Base-by-base conservation (phyloP, 1,139 yeast species). In the Pichia sp. region DNA sequence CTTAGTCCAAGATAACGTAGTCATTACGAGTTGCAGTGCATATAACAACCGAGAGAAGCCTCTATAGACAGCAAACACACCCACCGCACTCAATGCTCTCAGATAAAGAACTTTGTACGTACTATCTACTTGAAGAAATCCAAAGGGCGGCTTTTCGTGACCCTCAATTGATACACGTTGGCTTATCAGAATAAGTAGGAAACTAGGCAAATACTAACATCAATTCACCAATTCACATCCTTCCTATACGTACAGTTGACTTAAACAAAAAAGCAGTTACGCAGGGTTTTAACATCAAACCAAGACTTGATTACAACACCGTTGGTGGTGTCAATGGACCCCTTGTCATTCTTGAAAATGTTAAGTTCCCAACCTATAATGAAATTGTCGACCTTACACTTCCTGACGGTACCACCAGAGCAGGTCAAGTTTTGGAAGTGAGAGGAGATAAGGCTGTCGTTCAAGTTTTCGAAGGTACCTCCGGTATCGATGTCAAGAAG, bases 311-410 rank as follows among this genome's bases (percentile, higher is more conserved):
- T 55, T 91, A 91, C 66, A 91, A 91, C 68, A 91, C 98, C 21
- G 98, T 91, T 47, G 91, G 91, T 37, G 97, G 96, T 59, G 94
- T 91, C 54, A 91, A 91, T 63, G 99, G 99, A 44, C 99, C 99
- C 8, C 74, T 91, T 60, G 98, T 91, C 44, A 87, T 91, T 55
- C 72, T 91, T 55, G 97, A 91, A 61, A 84, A 91, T 51, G 97
- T 91, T 58, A 91, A 91, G 66, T 88, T 84, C 63, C 98, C 99
- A 42, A 79, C 94, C 56, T 91, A 73, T 67, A 87, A 87, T 56
- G 99, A 91, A 66, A 93, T 91, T 66, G 99, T 91, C 55, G 85
- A 87, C 62, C 72, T 91, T 56, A 91, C 98, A 5, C 72, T 91
- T 45, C 98, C 98, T 31, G 98, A 93, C 59, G 98, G 99, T 9